Evolutionary conservation across 208 protist species (phyloP), one percentile per base, ranked within the genome.

Genomic region (Crithidia expoeki): DNA sequence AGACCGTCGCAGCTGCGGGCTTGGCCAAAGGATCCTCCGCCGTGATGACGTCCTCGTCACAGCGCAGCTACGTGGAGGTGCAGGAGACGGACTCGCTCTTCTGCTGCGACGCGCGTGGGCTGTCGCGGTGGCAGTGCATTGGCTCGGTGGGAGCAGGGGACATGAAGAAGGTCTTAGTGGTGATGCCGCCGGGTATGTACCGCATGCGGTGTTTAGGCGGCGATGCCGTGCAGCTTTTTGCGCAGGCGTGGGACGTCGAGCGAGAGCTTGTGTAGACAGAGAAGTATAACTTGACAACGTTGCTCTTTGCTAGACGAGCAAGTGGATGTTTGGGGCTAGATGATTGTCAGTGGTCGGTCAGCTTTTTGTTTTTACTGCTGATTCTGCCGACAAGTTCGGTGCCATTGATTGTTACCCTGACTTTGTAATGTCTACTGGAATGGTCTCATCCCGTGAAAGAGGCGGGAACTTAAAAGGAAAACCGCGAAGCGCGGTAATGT

Each of bases 181-280:
- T 86, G 36, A 69, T 95, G 33, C 88, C 90, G 11, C 51, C 73
- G 6, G 90, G 90, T 17, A 80, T 59, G 57, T 95, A 95, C 68
- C 74, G 80, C 30, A 40, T 96, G 40, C 86, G 88, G 5, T 88
- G 68, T 34, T 34, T 83, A 17, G 88, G 88, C 10, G 51, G 51
- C 10, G 64, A 68, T 23, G 61, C 83, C 2, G 56, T 96, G 25
- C 85, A 88, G 42, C 72, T 94, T 25, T 96, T 94, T 72, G 84
- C 86, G 2, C 88, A 94, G 74, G 84, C 79, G n/a, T 93, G 85
- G 85, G 90, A 95, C 56, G 50, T 95, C 9, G 85, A 92, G 62
- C 79, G 79, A 17, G 80, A 92, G 62, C 63, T 95, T 21, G 64
- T 69, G 38, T 93, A 83, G 68, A 2, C 9, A 34, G 21, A 30